Conservation (phyloP, 441 rosid genomes). For the Aleurites moluccanus region DNA sequence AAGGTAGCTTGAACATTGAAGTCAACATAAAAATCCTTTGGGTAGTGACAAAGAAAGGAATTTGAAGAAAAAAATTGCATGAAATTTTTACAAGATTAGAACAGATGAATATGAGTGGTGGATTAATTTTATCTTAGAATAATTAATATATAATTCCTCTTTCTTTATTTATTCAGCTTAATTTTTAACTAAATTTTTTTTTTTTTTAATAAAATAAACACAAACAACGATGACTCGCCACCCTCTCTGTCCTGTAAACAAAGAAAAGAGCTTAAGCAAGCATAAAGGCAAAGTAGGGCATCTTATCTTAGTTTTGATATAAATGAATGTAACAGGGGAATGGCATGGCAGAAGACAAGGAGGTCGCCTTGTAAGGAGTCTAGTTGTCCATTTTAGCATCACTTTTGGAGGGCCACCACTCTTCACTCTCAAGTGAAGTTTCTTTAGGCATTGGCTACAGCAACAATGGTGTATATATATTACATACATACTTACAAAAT, state of each 20-base stretch:
- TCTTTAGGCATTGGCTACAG: conserved; percentile 18
- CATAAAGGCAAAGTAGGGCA: conserved; percentile 35
- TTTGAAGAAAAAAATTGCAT: not conserved
- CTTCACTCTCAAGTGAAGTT: conserved; percentile 40
- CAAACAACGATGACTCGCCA: no score
- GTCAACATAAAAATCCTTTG: not conserved
- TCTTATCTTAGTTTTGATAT: conserved; percentile 19
- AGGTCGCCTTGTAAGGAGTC: conserved; percentile 23
- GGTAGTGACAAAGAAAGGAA: conserved; percentile 22
- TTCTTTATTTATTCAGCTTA: no score
- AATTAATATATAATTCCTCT: no score
- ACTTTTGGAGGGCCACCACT: conserved; percentile 27
- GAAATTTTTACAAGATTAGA: no score
- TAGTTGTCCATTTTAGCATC: conserved; percentile 27
- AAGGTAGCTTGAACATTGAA: not conserved
- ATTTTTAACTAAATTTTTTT: no score
- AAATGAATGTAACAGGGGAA: not conserved
- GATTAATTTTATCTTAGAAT: no score
- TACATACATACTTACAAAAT: not conserved
- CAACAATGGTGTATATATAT: not conserved
- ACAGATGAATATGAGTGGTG: not conserved
- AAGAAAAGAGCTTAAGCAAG: conserved; percentile 16
- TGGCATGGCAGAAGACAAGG: conserved; percentile 16
- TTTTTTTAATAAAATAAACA: no score
- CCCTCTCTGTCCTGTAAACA: no score